phyloP scores from a whole-genome alignment of 2,329 filamentous ascomycete genomes.

The Cryphonectria carpinicola region DNA sequence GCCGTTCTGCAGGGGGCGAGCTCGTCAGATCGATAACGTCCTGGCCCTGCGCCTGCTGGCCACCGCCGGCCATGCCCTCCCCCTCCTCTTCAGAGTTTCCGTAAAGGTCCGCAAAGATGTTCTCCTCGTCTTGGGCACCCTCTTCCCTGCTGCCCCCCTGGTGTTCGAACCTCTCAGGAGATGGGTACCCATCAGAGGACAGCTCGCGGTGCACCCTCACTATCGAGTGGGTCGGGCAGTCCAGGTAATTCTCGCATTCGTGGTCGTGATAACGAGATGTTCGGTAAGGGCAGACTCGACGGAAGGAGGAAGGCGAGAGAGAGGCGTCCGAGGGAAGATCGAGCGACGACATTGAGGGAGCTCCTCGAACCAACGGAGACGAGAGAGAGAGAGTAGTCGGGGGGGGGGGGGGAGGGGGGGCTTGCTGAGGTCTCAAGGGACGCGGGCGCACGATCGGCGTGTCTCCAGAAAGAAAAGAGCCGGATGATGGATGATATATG shows the following conservation, averaged over 20 bases:
- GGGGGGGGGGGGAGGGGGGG: too few relatives aligned
- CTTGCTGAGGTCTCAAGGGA: neutral
- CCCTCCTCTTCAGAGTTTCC: conserved; percentile 14
- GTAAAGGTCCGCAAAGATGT: conserved; percentile 14
- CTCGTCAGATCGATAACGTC: conserved; percentile 24
- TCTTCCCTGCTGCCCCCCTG: conserved; percentile 25
- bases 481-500: neutral
- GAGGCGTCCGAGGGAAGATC: conserved; percentile 10
- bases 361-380: conserved; percentile 9
- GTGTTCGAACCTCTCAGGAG: conserved; percentile 34
- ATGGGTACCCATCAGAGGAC: conserved; percentile 30
- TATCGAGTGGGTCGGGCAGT: conserved; percentile 52
- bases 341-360: conserved; percentile 26
- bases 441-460: neutral
- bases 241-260: conserved; percentile 52
- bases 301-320: conserved; percentile 23
- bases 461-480: neutral
- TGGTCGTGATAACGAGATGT: conserved; percentile 44
- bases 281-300: conserved; percentile 43
- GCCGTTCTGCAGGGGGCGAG: conserved; percentile 6
- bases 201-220: conserved; percentile 37
- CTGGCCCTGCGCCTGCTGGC: neutral
- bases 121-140: conserved; percentile 16
- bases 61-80: conserved; percentile 7
- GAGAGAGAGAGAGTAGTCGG: neutral